phyloP scores from a whole-genome alignment of 768 basidiomycete species.

The Boletus rex-veris region DNA sequence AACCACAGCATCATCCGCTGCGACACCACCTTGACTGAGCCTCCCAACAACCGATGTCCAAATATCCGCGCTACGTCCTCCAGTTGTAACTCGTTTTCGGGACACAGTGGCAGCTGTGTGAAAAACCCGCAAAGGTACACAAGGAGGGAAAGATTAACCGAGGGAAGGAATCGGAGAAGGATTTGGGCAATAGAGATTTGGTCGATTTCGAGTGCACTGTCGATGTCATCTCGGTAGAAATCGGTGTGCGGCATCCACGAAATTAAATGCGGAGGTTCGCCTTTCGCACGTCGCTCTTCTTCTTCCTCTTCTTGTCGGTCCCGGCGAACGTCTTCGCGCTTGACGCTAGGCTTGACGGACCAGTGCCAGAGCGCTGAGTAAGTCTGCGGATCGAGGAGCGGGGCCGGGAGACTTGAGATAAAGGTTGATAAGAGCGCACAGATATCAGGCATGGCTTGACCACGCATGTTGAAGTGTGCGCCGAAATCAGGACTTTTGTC shows the following conservation, averaged over 20 bases:
- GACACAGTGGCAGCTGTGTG: constrained; percentile 48
- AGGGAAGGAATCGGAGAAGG: constrained; percentile 49
- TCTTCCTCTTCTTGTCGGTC: constrained; percentile 31
- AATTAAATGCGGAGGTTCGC: constrained; percentile 22
- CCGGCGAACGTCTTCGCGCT: constrained; percentile 30
- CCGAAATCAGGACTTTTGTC: constrained; percentile 30
- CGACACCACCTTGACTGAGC: constrained; percentile 20
- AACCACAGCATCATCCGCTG: constrained; percentile 35
- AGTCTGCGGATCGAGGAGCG: constrained; percentile 42
- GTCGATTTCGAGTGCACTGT: constrained; percentile 28
- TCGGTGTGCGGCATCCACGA: constrained; percentile 11
- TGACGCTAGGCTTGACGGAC: constrained; percentile 43
- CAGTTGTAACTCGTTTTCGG: constrained; percentile 46
- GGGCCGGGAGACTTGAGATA: constrained; percentile 44
- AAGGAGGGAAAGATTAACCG: constrained; percentile 38
- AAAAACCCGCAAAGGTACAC: constrained; percentile 47
- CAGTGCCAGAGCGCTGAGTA: constrained; percentile 42
- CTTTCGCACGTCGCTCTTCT: constrained; percentile 29
- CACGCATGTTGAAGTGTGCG: constrained; percentile 26
- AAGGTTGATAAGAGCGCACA: constrained; percentile 47
- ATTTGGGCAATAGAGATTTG: constrained; percentile 42
- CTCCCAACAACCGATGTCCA: constrained; percentile 39
- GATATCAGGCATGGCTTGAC: constrained; percentile 41
- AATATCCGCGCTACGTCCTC: constrained; percentile 48
- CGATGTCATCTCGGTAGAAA: constrained; percentile 13